Conservation (phyloP, 768 basidiomycete species). For the Stropharia rugosoannulata region DNA sequence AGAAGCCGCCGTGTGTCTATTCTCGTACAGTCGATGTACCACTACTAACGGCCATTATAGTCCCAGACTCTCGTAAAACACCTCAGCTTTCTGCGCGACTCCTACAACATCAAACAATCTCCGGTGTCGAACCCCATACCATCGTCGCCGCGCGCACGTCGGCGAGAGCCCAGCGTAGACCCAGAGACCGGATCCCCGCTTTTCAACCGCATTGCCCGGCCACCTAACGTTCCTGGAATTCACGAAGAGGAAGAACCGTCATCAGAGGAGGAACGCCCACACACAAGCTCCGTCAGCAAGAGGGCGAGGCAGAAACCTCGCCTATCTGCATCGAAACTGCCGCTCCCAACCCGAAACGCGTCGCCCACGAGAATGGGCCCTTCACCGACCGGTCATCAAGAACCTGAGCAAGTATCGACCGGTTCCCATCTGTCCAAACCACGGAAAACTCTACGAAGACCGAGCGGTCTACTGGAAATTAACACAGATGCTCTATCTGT, state of each 20-base stretch:
- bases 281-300: constrained; percentile 38
- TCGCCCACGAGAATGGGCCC: constrained; percentile 34
- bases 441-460: constrained; percentile 41
- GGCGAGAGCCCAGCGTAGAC: constrained; percentile 35
- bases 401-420: constrained; percentile 18
- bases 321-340: constrained; percentile 46
- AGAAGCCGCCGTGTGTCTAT: constrained; percentile 63
- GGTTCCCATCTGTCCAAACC: constrained; percentile 24
- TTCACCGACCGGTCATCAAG: constrained; percentile 16
- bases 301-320: constrained; percentile 48
- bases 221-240: constrained; percentile 67
- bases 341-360: constrained; percentile 41
- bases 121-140: constrained; percentile 39
- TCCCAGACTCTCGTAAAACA: constrained; percentile 64
- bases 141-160: constrained; percentile 49
- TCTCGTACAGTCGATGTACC: constrained; percentile 1
- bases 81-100: constrained; percentile 61
- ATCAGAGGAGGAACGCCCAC: constrained; percentile 39
- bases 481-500: constrained; percentile 37
- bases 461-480: constrained; percentile 57
- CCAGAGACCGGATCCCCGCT: constrained; percentile 41
- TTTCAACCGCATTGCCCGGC: constrained; percentile 56
- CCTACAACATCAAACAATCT: constrained; percentile 44
- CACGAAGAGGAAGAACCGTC: constrained; percentile 66
- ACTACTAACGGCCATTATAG: constrained; percentile 29